Conservation (phyloP, 164 flowering plant species). For the Cinnamomum micranthum region DNA sequence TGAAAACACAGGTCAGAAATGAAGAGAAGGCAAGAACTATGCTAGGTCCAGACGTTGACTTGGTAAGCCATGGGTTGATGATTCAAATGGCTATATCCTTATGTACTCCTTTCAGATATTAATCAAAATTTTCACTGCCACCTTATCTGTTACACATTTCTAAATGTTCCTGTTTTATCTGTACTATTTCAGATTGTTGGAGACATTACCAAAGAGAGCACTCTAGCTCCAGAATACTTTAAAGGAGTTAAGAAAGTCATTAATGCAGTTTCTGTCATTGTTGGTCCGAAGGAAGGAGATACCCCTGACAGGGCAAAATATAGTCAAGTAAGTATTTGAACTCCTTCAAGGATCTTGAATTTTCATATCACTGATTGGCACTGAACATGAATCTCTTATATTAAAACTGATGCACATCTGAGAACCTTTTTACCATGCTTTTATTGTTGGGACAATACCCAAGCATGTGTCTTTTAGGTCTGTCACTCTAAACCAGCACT, state of each 20-base stretch:
- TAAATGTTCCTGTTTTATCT: background rate
- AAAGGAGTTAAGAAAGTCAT: constrained; percentile 87
- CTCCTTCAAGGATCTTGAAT: constrained; percentile 1
- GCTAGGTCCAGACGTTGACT: constrained; percentile 80
- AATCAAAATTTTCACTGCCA: background rate
- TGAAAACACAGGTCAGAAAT: constrained; percentile 71
- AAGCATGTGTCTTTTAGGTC: no score
- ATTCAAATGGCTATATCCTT: background rate
- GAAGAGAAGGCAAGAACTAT: constrained; percentile 87
- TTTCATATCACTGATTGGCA: background rate
- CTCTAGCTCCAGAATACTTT: constrained; percentile 67
- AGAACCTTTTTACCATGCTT: background rate
- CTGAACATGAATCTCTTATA: background rate
- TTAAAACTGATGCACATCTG: background rate
- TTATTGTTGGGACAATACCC: background rate
- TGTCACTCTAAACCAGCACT: no score
- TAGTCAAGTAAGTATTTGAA: constrained; percentile 61
- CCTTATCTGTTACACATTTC: background rate
- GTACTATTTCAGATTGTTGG: constrained; percentile 61
- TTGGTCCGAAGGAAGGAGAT: constrained; percentile 98
- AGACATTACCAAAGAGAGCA: constrained; percentile 77
- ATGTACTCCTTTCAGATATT: background rate
- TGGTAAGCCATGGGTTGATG: constrained; percentile 47
- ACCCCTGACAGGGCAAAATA: constrained; percentile 95
- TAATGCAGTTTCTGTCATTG: constrained; percentile 88